Evolutionary conservation across 176 grass and related monocot genomes (phyloP).

Genomic region (Carex littledalei): DNA sequence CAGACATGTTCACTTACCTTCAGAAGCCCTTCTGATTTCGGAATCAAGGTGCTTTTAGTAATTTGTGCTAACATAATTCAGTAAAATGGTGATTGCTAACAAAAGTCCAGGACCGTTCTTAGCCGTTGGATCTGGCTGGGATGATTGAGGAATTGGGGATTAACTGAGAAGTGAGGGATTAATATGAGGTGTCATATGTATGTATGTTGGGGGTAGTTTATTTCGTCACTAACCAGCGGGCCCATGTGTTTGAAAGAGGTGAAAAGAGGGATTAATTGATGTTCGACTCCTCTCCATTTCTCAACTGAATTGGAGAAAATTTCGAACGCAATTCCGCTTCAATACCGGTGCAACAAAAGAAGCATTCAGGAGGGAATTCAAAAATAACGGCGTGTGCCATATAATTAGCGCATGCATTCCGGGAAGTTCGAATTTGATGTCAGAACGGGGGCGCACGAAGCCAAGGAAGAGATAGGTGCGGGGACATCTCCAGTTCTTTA

Average conservation of each 20-base stretch:
- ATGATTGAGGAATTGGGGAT: not conserved
- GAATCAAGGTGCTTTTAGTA: not conserved
- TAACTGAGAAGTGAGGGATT: conserved; percentile 5
- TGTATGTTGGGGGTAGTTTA: not conserved
- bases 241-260: not conserved
- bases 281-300: conserved; percentile 9
- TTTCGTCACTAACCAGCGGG: conserved; percentile 12
- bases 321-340: not conserved
- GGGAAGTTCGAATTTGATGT: not conserved
- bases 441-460: not conserved
- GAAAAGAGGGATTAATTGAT: conserved; percentile 8
- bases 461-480: not conserved
- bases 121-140: conserved; percentile 1
- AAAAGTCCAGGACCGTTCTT: not conserved
- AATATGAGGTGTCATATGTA: not conserved
- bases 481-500: not conserved
- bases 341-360: conserved; percentile 3
- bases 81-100: conserved; percentile 5
- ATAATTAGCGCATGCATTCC: not conserved
- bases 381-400: not conserved
- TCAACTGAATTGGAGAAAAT: conserved; percentile 4
- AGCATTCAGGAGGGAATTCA: not conserved
- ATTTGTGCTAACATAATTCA: conserved; percentile 19
- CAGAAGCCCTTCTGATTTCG: conserved; percentile 43
- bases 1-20: conserved; percentile 53